Evolutionary conservation across 176 grass and related monocot species (phyloP), one percentile per base, ranked within the genome.

Genomic region (Chrysopogon serrulatus): DNA sequence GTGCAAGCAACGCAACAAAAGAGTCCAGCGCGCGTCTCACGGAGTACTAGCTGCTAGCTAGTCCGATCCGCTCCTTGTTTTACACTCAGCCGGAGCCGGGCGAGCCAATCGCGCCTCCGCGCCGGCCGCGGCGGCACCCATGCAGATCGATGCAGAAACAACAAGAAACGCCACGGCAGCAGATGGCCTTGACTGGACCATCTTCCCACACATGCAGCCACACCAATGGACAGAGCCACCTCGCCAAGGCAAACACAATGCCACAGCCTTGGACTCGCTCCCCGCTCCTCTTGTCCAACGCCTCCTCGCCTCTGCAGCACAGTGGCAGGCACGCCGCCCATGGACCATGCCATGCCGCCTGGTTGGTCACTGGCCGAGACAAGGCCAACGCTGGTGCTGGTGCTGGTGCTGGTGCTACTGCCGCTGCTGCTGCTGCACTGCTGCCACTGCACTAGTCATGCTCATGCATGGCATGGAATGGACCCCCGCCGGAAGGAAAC

Each of bases 1-100:
- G 65, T 65, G 88, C 84, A 74, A 72, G 88, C 84, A 74, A 86
- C 0, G 67, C 79, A 83, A 90, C 88, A 83, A 90, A 79, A 63
- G 26, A 51, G 82, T 19, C 36, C 28, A 65, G 65, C 45, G 65
- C 16, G 71, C 37, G 68, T 71, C 37, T 27, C 68, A 39, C 37
- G 40, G 0, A 4, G 2, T 27, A 27, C 28, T 53, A 51, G 21
- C 78, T 37, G 64, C 79, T 35, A n/a, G n/a, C n/a, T n/a, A n/a
- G n/a, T n/a, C n/a, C n/a, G n/a, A n/a, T n/a, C 65, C 26, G 17
- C 41, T 27, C 63, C 77, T 77, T 85, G 77, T 81, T 71, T 54
- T 67, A 14, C 82, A 41, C 41, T 13, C 3, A 5, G 36, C 18
- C 6, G 10, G 8, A 3, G 24, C n/a, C 4, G 9, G 36, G 4